phyloP scores from a whole-genome alignment of 257 asterid species.

The Echites panduratus region DNA sequence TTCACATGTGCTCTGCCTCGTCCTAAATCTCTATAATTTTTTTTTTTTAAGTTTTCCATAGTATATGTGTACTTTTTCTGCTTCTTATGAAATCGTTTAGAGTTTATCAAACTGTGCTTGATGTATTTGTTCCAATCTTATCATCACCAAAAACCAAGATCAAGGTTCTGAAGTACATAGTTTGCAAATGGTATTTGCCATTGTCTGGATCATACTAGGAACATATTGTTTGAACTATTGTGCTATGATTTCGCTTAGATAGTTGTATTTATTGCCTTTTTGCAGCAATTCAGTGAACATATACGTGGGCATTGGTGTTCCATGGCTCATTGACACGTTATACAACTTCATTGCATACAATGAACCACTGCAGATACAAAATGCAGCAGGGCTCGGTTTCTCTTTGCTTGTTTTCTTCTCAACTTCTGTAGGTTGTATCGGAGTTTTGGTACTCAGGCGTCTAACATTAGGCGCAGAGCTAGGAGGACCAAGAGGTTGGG shows the following conservation, averaged over 20 bases:
- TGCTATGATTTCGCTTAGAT: neutral
- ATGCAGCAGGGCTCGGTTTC: conserved; percentile 75
- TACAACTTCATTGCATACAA: conserved; percentile 82
- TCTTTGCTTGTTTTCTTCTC: conserved; percentile 77
- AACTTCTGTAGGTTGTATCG: conserved; percentile 75
- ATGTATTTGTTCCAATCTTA: neutral
- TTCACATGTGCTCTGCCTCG: no score
- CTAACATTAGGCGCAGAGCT: conserved; percentile 76
- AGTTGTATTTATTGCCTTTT: no score
- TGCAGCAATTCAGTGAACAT: conserved; percentile 92
- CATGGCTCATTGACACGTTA: conserved; percentile 79
- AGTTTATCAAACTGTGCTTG: neutral
- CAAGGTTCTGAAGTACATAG: neutral
- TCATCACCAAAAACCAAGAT: neutral
- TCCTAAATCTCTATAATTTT: no score
- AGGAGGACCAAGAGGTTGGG: conserved; percentile 87
- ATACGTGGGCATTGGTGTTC: conserved; percentile 80
- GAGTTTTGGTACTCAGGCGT: conserved; percentile 70
- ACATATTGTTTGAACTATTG: neutral
- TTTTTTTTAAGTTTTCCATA: no score
- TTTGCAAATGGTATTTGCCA: neutral
- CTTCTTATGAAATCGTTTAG: neutral
- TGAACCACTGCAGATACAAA: conserved; percentile 57
- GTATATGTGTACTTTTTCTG: no score
- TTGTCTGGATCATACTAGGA: neutral